Percentiles rank a stretch among this genome's conserved stretches.
phyloP scores from a whole-genome alignment of 2,329 filamentous ascomycete genomes.

The Fusarium sarcochroum region DNA sequence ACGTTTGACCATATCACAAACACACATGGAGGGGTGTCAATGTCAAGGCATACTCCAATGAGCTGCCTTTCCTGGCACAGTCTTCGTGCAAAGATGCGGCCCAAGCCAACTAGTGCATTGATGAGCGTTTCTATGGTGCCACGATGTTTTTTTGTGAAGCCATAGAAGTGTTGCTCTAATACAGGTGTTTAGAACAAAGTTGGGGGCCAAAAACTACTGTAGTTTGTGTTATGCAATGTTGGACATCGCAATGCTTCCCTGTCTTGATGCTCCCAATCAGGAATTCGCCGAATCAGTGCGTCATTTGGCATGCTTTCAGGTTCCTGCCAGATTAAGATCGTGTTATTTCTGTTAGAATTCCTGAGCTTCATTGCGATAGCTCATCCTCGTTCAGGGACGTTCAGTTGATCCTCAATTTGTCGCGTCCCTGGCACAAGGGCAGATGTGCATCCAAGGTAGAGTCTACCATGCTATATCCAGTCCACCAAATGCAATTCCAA shows the following conservation, averaged over 20 bases:
- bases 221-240: conserved; percentile 64
- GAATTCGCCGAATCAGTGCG: conserved; percentile 53
- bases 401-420: too few species aligned
- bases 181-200: conserved; percentile 46
- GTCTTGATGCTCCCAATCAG: conserved; percentile 56
- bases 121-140: conserved; percentile 14
- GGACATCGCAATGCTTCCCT: conserved; percentile 71
- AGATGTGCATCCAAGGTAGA: too few species aligned
- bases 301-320: neutral
- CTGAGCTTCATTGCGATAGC: too few species aligned
- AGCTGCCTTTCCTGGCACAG: conserved; percentile 28
- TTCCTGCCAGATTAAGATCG: too few species aligned
- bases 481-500: too few species aligned
- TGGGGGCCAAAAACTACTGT: conserved; percentile 25
- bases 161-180: conserved; percentile 49
- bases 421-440: too few species aligned
- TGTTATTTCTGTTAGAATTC: neutral
- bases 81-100: conserved; percentile 71
- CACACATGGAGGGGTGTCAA: neutral
- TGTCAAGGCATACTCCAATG: neutral
- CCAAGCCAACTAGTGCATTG: conserved; percentile 7
- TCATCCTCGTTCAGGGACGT: too few species aligned
- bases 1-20: neutral
- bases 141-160: conserved; percentile 59
- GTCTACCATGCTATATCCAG: too few species aligned